Conservation (phyloP, 805 yeast genomes). For the Lipomyces orientalis region DNA sequence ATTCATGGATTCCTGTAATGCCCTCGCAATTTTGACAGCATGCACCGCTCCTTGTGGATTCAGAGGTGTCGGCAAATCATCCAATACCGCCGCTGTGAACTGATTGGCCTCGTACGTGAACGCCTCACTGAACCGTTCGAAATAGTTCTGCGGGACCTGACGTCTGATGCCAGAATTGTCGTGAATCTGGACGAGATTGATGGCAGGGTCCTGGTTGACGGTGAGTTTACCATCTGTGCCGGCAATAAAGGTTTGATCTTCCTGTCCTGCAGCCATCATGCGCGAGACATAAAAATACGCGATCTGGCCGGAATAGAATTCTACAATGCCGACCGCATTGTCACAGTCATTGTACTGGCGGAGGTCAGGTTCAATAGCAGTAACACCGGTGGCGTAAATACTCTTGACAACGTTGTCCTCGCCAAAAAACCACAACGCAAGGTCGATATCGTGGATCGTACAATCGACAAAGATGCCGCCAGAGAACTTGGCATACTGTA, state of each 20-base stretch:
- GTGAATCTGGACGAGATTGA: conserved; percentile 31
- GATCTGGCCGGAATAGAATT: conserved; percentile 37
- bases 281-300: conserved; percentile 36
- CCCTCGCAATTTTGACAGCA: conserved; percentile 26
- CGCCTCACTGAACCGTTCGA: conserved; percentile 34
- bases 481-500: conserved; percentile 35
- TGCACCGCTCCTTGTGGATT: conserved; percentile 22
- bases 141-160: conserved; percentile 36
- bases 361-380: conserved; percentile 37
- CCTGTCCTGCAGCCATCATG: conserved; percentile 38
- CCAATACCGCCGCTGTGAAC: conserved; percentile 27
- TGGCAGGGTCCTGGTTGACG: conserved; percentile 34
- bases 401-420: conserved; percentile 29
- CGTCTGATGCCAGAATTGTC: conserved; percentile 36
- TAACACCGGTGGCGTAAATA: conserved; percentile 33
- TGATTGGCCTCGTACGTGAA: conserved; percentile 34
- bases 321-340: conserved; percentile 38
- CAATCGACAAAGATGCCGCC: conserved; percentile 42
- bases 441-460: conserved; percentile 39
- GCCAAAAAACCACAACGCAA: conserved; percentile 36
- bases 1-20: conserved; percentile 24
- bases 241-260: conserved; percentile 34
- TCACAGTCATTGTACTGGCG: conserved; percentile 36
- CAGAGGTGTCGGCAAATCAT: conserved; percentile 35
- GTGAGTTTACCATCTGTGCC: conserved; percentile 39